Evolutionary conservation across 805 yeast species (phyloP), one percentile per base, ranked within the genome.

Genomic region (Starmerella lactis-condensi): DNA sequence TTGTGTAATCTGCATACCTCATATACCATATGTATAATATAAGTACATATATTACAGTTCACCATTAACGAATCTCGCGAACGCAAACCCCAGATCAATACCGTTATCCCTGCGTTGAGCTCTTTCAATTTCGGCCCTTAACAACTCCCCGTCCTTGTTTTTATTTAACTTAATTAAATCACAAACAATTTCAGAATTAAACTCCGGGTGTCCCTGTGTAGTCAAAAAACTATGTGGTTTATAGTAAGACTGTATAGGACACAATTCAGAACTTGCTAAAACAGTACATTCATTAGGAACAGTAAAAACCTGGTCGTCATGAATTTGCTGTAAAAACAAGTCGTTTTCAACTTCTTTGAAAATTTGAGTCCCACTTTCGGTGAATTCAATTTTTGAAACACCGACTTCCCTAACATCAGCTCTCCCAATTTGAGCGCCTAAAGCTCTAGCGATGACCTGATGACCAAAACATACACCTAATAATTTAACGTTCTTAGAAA

Each of bases 191-290:
- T 28, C 14, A 10, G 56, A 54, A 17, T 55, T 46, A 45, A 77
- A 82, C 49, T 82, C 94, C 0, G 94, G 94, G 46, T 82, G 95
- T 1, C 93, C 93, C 52, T 82, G 95, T 42, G 81, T 65, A 0
- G 89, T 67, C 15, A 82, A 52, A 6, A 75, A 32, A 26, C 62
- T 58, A 15, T 58, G 47, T 1, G 62, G 59, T 24, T 65, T 64
- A 33, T 64, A 65, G 18, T 77, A 54, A 0, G 92, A 91, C 53
- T 82, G 94, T 22, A 66, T 54, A 1, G 53, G 44, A 39, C 92
- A 75, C 24, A 51, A 58, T 1, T 58, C 51, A 6, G 75, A 64
- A 5, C 63, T 50, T 0, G 53, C 91, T 75, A 49, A 72, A 54
- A 38, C 61, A 53, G 29, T 43, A 28, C 47, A 54, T 33, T 35